Evolutionary conservation across 176 grass and related monocot genomes (phyloP), one percentile per base, ranked within the genome.

Genomic region (Neostapfia colusana): DNA sequence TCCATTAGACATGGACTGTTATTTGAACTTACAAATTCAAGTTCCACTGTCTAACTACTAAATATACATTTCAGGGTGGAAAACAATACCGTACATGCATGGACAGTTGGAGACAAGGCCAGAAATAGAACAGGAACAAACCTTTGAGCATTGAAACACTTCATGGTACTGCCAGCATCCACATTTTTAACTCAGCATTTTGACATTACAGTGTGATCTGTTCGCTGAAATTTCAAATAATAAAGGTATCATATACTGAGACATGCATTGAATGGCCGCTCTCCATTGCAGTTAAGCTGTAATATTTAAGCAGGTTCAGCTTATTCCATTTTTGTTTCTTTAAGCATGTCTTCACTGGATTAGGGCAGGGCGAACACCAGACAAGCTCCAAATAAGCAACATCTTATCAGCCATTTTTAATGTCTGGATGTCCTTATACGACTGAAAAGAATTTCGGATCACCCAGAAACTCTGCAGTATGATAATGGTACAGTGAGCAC

Each of bases 391-490:
- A 27, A 66, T 34, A 58, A 38, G 65, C 45, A 39, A 66, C 44
- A 71, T 12, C 44, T 45, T 51, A 17, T 13, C 50, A 68, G 28
- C 34, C 36, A 67, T 18, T 43, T 41, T 80, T 2, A 76, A 54
- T 9, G 9, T 21, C 44, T 24, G 12, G 35, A 51, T 12, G 40
- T 12, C 18, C 15, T 60, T 56, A 72, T 1, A 31, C 27, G 10
- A 66, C 55, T 53, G 60, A 25, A 72, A 73, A 24, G 15, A 24
- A 83, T 79, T 60, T 53, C 43, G 43, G 34, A 67, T 7, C 16
- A 78, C 40, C 23, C 0, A 24, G 35, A 49, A 59, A 73, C 67
- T 34, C 42, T 58, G 24, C 14, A 39, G 13, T 23, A 51, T 78
- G 34, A 20, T 61, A 4, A 40, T 36, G 15, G 25, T 1, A 73